Base-by-base conservation (phyloP, 2,329 filamentous ascomycete genomes). In the Claviceps quebecensis region DNA sequence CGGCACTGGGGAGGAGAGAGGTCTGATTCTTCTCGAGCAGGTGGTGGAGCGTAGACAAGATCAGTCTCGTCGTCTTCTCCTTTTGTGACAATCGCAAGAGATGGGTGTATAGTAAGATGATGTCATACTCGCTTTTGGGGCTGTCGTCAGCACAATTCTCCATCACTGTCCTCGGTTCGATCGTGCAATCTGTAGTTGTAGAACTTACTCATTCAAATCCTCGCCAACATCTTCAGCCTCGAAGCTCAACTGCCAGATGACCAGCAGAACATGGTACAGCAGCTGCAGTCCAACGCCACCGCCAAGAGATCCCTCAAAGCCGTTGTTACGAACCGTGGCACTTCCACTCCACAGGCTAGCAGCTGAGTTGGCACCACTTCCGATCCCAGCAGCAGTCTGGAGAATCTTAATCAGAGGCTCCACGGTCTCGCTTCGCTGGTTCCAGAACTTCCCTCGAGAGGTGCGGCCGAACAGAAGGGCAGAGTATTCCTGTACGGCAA, bases 231-330 rank as follows among this genome's bases (percentile, higher is more conserved):
- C 69, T 53, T 84, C 83, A 13, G 88, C 87, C 65, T 97, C 93
- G 58, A 98, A 98, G 63, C 89, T 95, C 58, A 98, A 75, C 72
- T 97, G 90, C 93, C 93, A 98, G 53, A 98, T 72, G 13, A 95
- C 90, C 48, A 98, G 76, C 22, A 98, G 77, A 16, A 96, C 86
- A 62, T 96, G 88, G 66, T 98, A 98, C 41, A 98, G 77, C 41
- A 97, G 77, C 67, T 98, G 93, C 41, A 98, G 73, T 2, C 89
- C 88, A 54, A 98, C 87, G 8, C 89, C 89, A 47, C 89, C 88
- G 53, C 89, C 84, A 34, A 85, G 63, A 4, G 72, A 71, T 4
- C 76, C 76, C 57, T 83, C 81, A 52, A 79, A 77, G 49, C 81
- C 83, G 55, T 77, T 75, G 58, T 76, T 77, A 60, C 82, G 79